A percentile compares a stretch with the other conserved stretches of the same genome.
phyloP scores from a whole-genome alignment of 352 stramenopile genomes.

The Halophytophthora polymorphica region DNA sequence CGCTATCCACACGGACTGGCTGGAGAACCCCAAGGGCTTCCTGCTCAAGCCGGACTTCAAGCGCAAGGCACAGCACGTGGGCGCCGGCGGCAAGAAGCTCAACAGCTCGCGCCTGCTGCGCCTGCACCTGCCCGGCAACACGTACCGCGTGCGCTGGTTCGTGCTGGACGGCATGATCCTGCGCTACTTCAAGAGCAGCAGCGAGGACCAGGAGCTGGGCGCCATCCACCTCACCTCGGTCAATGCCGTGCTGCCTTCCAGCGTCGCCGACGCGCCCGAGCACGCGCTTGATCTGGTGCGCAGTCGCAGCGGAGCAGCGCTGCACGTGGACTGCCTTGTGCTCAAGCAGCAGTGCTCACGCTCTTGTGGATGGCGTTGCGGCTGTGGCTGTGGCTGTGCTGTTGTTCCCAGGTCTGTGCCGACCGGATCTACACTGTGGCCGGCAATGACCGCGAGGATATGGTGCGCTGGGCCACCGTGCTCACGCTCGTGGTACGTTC shows the following conservation, averaged over 20 bases:
- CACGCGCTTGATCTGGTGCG: slow-evolving; percentile 78
- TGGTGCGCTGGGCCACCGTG: slow-evolving; percentile 87
- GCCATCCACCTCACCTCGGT: slow-evolving; percentile 85
- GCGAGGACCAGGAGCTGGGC: slow-evolving; percentile 86
- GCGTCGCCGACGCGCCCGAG: slow-evolving; percentile 82
- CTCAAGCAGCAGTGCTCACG: neutral
- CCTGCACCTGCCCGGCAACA: slow-evolving; percentile 75
- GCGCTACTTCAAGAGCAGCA: slow-evolving; percentile 85
- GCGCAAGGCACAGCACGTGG: slow-evolving; percentile 81
- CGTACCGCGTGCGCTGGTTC: slow-evolving; percentile 84
- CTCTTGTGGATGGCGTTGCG: too few species aligned
- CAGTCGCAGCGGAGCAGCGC: too few species aligned
- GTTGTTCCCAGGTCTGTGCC: slow-evolving; percentile 56
- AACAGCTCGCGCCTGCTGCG: slow-evolving; percentile 74
- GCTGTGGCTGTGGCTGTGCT: slow-evolving; percentile 7
- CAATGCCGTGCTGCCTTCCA: slow-evolving; percentile 85
- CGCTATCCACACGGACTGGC: slow-evolving; percentile 87
- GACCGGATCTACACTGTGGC: slow-evolving; percentile 88
- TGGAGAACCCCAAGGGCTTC: slow-evolving; percentile 88
- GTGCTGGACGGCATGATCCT: slow-evolving; percentile 88
- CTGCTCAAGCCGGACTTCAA: slow-evolving; percentile 89
- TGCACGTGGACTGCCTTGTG: too few species aligned
- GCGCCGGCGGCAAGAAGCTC: slow-evolving; percentile 83
- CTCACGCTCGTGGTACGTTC: slow-evolving; percentile 72
- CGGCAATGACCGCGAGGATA: slow-evolving; percentile 82